A percentile compares a stretch with the other conserved stretches of the same genome.
Conservation (phyloP, 2,329 filamentous ascomycete genomes). For the Xylaria multiplex region DNA sequence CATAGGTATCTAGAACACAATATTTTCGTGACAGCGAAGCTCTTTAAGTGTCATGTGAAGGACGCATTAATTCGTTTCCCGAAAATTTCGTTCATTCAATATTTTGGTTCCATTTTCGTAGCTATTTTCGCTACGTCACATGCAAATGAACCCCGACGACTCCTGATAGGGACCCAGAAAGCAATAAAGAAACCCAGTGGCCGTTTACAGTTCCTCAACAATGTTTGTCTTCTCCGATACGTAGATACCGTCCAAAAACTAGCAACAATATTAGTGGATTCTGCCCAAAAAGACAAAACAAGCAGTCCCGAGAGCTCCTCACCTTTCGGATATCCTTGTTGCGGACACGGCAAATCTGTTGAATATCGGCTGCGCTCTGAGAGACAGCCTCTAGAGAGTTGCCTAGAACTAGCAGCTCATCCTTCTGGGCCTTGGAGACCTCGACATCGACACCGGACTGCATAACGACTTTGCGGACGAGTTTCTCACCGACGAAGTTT, state of each 20-base stretch:
- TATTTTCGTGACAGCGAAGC: slow-evolving; percentile 27
- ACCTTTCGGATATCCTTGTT: slow-evolving; percentile 99
- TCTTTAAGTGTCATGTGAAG: slow-evolving; percentile 14
- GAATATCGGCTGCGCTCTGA: slow-evolving; percentile 98
- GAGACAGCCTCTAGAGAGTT: slow-evolving; percentile 98
- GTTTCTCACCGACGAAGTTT: slow-evolving; percentile 99
- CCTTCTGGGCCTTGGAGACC: slow-evolving; percentile 92
- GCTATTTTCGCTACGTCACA: slow-evolving; percentile 64
- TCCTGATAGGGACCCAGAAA: slow-evolving; percentile 70
- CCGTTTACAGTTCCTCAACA: slow-evolving; percentile 70
- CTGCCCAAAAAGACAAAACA: not conserved
- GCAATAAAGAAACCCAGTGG: slow-evolving; percentile 63
- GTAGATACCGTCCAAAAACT: slow-evolving; percentile 99
- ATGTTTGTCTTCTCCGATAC: slow-evolving; percentile 99
- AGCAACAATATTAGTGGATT: slow-evolving; percentile 44
- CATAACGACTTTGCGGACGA: slow-evolving; percentile 92
- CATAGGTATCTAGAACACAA: slow-evolving; percentile 18
- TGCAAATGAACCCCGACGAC: slow-evolving; percentile 71
- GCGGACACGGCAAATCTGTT: slow-evolving; percentile 98
- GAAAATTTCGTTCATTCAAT: slow-evolving; percentile 41
- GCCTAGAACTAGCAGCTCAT: slow-evolving; percentile 91
- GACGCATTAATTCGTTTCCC: slow-evolving; percentile 30
- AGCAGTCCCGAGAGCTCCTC: slow-evolving; percentile 44
- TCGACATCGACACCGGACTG: slow-evolving; percentile 89
- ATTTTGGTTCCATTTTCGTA: slow-evolving; percentile 51